These are phyloP conservation scores for Pestalotiopsis sp. DNA, from an alignment of 2,329 filamentous ascomycete genomes.

Conservation along the genomic window DNA sequence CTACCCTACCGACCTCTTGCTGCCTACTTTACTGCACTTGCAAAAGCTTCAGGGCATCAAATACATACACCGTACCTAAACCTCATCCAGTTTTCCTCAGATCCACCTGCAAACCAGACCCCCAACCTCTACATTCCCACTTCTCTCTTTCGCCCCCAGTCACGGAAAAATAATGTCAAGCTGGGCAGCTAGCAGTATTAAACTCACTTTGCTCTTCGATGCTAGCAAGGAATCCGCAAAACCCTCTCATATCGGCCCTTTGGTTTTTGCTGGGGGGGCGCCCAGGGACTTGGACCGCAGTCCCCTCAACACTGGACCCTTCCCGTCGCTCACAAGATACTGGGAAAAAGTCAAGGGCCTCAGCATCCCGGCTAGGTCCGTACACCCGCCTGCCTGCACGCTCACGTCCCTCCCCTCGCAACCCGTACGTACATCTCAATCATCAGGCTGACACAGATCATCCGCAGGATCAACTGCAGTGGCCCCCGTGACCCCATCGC, in stretches of 20 bases:
- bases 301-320: background rate
- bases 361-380: background rate
- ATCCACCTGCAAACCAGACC: background rate
- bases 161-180: conserved; percentile 3
- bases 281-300: background rate
- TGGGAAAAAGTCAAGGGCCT: background rate
- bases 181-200: background rate
- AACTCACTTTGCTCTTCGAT: background rate
- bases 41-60: background rate
- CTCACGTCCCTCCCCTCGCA: background rate
- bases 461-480: background rate
- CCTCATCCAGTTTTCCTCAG: background rate
- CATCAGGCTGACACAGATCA: background rate
- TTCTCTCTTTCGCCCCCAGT: background rate
- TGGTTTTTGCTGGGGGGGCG: background rate
- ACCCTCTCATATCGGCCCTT: conserved; percentile 6
- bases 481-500: background rate
- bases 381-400: background rate
- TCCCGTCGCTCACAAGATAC: background rate
- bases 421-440: background rate
- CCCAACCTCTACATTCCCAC: background rate
- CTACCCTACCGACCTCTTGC: too few species aligned
- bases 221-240: background rate
- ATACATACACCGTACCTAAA: background rate
- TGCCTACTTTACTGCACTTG: background rate